Base-by-base conservation (phyloP, 164 flowering plant genomes). In the Santalum album region DNA sequence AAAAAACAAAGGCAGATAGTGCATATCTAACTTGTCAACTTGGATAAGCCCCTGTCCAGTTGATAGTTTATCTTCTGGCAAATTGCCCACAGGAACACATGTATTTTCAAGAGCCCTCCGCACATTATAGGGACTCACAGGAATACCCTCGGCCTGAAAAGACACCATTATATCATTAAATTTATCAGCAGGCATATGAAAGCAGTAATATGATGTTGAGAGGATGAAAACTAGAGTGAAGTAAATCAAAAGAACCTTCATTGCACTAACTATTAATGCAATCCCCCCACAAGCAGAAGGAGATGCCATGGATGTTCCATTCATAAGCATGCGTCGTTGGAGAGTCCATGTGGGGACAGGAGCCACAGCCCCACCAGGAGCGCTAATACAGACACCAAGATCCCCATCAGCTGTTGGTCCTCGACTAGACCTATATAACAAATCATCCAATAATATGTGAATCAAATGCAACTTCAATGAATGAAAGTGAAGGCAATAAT, bases 291-390 rank as follows among this genome's bases (percentile, higher is more conserved):
- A 89, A 67, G 99, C 99, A 60, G 83, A 92, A 47, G 99, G 99
- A 71, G 99, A 92, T 58, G 99, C 78, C 99, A 92, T 92, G 53
- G 99, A 92, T 39, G 99, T 92, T 68, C 99, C 99, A 79, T 92
- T 92, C 99, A 92, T 92, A 58, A 92, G 86, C 99, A 83, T 86
- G 21, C 99, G 99, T 14, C 77, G 57, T 64, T 92, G 96, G 60
- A 92, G 87, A 55, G 99, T 92, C 99, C 96, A 92, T 49, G 95
- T 88, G 55, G 99, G 96, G 29, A 92, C 99, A 62, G 99, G 99
- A 59, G 99, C 96, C 54, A 92, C 82, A 40, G 99, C 99, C 51
- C 96, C 99, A 58, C 99, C 99, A 75, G 99, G 96, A 63, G 99
- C 99, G 79, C 99, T 92, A 55, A 92, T 51, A 65, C 72, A 75